phyloP scores from a whole-genome alignment of 371 early-diverging fungal genomes.

The Syncephalastrum sp. region DNA sequence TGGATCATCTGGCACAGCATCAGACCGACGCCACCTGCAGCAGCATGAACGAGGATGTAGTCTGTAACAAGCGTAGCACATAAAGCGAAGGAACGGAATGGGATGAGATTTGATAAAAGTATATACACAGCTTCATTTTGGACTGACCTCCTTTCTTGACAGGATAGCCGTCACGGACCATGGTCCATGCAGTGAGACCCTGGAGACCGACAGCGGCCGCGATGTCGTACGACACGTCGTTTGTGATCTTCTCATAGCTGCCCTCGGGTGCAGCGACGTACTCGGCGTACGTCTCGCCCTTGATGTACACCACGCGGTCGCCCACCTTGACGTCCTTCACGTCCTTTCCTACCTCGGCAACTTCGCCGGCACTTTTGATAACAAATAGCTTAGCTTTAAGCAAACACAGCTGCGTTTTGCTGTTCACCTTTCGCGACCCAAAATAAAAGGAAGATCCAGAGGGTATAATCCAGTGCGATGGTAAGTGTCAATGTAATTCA shows the following conservation, averaged over 20 bases:
- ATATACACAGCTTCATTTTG: not conserved
- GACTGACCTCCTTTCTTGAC: conserved; percentile 63
- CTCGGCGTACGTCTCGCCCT: conserved; percentile 74
- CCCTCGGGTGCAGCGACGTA: conserved; percentile 57
- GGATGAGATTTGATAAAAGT: too few species aligned
- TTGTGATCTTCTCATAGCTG: conserved; percentile 56
- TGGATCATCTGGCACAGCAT: conserved; percentile 76
- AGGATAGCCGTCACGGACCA: conserved; percentile 71
- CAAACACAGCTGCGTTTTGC: not conserved
- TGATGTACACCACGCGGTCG: conserved; percentile 81
- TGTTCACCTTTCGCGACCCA: conserved; percentile 76
- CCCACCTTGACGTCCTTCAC: conserved; percentile 75
- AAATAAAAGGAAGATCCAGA: conserved; percentile 63
- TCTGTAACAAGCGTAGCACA: conserved; percentile 32
- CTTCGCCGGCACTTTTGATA: conserved; percentile 63
- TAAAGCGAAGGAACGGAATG: too few species aligned
- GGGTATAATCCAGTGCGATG: conserved; percentile 87
- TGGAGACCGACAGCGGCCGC: conserved; percentile 70
- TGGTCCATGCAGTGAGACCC: conserved; percentile 82
- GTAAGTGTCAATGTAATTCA: conserved; percentile 95
- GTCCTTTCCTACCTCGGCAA: conserved; percentile 71
- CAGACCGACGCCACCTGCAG: conserved; percentile 89
- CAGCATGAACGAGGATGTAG: conserved; percentile 85
- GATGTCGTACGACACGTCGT: conserved; percentile 55
- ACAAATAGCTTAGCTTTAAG: not conserved